Base-by-base conservation (phyloP, 2,329 filamentous ascomycete genomes). In the Scytalidium sp. region DNA sequence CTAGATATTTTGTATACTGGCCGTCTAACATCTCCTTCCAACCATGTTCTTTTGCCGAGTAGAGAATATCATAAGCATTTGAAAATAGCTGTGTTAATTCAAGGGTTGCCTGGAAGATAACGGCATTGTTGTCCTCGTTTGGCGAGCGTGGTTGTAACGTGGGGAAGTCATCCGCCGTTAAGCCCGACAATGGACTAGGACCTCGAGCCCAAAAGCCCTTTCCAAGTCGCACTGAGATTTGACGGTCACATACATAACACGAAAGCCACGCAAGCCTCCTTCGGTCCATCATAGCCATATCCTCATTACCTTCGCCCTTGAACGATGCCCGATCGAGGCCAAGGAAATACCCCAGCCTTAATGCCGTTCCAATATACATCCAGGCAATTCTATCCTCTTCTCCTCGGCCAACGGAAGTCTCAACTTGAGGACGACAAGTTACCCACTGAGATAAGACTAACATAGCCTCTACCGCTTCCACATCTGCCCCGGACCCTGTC, bases 121-220 rank as follows among this genome's bases (percentile, higher is more conserved):
- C 77, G 1, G 83, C 83, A 55, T 84, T 80, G 60, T 89, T 81
- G 54, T 88, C 85, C 9, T 83, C 79, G 1, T 79, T 81, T 1
- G 79, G 74, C 2, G 65, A 74, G 20, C 75, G 70, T 0, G 81
- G 81, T 32, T 83, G 77, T 13, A 89, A 66, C 9, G 83, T 84
- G 0, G 85, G 84, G 50, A 64, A 63, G 36, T 65, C 58, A 22
- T 45, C 54, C 1, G 61, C 54, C 29, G 55, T 59, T 20, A 52
- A 79, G 74, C 22, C 88, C 69, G 17, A 83, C 79, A 5, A 83
- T 83, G 56, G 87, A 75, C 84, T 84, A 0, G 85, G 85, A 0
- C 85, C 85, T 52, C 85, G 75, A 40, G 84, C 87, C 85, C 86
- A 90, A 61, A 89, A 90, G 0, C 84, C 85, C 54, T 85, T 82